Evolutionary conservation across 371 early-diverging fungal species (phyloP).

Genomic region (Apophysomyces sp.): DNA sequence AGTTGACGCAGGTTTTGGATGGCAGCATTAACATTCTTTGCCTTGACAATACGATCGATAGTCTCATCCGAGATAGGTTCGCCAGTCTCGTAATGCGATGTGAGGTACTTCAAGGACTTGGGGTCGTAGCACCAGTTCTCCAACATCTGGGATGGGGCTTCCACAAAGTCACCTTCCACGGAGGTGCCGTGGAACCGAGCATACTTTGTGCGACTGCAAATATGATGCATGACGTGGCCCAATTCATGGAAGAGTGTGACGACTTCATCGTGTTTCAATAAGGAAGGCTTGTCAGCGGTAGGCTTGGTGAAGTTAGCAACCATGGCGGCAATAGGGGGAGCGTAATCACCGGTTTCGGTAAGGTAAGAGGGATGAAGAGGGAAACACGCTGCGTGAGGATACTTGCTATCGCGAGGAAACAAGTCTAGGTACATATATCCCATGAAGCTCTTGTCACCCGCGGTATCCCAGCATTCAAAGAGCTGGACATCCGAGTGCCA

Average conservation of each 20-base stretch:
- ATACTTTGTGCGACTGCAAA: constrained; percentile 72
- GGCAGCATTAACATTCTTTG: constrained; percentile 77
- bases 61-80: constrained; percentile 74
- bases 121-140: constrained; percentile 84
- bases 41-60: constrained; percentile 65
- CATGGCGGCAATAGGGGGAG: constrained; percentile 78
- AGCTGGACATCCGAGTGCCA: constrained; percentile 74
- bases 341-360: constrained; percentile 47
- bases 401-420: constrained; percentile 76
- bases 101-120: constrained; percentile 64
- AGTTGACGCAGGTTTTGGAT: constrained; percentile 73
- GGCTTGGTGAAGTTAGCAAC: constrained; percentile 85
- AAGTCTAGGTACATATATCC: constrained; percentile 83
- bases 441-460: constrained; percentile 51
- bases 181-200: constrained; percentile 75
- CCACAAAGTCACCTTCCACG: constrained; percentile 90
- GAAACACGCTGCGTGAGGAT: constrained; percentile 75
- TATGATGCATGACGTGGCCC: constrained; percentile 84
- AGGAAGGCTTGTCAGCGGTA: constrained; percentile 68
- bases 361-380: constrained; percentile 65
- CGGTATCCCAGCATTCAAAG: constrained; percentile 68
- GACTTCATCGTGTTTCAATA: constrained; percentile 84
- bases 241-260: constrained; percentile 78
- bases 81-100: constrained; percentile 71
- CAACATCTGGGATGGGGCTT: constrained; percentile 82